Base-by-base conservation (phyloP, 331 rosid species). In the Saraca asoca region DNA sequence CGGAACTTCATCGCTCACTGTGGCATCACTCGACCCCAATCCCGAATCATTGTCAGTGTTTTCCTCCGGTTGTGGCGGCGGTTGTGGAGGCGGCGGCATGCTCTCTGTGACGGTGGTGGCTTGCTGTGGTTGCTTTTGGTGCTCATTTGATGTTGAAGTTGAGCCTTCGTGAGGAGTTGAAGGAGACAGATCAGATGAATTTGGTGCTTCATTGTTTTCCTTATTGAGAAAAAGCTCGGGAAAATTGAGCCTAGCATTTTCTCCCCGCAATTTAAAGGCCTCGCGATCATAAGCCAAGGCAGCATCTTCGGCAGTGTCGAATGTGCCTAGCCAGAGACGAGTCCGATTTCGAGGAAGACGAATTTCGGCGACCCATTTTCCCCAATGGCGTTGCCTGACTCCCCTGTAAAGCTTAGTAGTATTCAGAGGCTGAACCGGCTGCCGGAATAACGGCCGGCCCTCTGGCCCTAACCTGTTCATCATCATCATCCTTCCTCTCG, bases 361-460 rank as follows among this genome's bases (percentile, higher is more conserved):
- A 66, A 91, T 91, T 54, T 91, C 97, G 0, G 96, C 97, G 0
- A 91, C 97, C 97, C 97, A 91, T 85, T 88, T 91, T 0, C 97
- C 97, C 97, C 97, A 91, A 62, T 91, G 97, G 52, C 97, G 87
- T 68, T 91, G 97, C 76, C 97, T 82, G 59, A 91, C 97, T 74
- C 97, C 97, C 35, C 97, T 79, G 63, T 88, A 91, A 6, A 91
- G 95, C 80, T 84, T 91, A 0, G 85, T 91, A 0, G 91, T 64
- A 52, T 77, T 85, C 20, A 83, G 7, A 6, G 90, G 88, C 72
- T 78, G 85, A 19, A 38, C 14, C 0, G 78, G 76, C 0, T 85
- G 80, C 69, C 85, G 72, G 20, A 79, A 56, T 76, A 74, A 13
- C 35, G 75, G 75, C 69, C 81, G 54, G 0, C 82, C 80, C 43